A percentile compares a stretch with the other conserved stretches of the same genome.
Evolutionary conservation across 805 yeast species (phyloP).

Genomic region (Debaryomyces tyrocola): DNA sequence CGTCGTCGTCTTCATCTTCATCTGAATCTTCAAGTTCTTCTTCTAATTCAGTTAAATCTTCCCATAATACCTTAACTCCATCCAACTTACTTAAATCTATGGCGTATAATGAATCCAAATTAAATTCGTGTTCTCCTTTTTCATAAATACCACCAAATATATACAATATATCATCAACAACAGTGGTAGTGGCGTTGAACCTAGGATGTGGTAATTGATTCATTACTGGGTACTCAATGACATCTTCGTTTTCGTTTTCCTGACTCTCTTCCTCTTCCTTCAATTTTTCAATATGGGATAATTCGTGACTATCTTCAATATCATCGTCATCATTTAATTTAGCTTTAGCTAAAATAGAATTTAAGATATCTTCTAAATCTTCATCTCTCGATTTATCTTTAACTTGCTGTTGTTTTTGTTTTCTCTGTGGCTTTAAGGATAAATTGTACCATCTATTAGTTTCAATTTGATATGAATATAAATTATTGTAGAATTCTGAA

Average conservation of each 20-base stretch:
- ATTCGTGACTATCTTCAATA: conserved; percentile 41
- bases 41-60: conserved; percentile 63
- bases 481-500: conserved; percentile 77
- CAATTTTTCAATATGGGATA: conserved; percentile 36
- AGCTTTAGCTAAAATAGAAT: conserved; percentile 72
- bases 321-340: conserved; percentile 62
- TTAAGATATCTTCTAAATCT: conserved; percentile 79
- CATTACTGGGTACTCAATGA: conserved; percentile 55
- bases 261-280: conserved; percentile 38
- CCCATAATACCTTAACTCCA: conserved; percentile 90
- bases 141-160: conserved; percentile 93
- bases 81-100: conserved; percentile 84
- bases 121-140: conserved; percentile 79
- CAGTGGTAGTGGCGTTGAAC: conserved; percentile 83
- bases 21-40: conserved; percentile 59
- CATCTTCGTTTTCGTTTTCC: conserved; percentile 37
- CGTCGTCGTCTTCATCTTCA: conserved; percentile 52
- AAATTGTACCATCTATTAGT: conserved; percentile 85
- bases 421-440: conserved; percentile 60
- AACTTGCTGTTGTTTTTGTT: conserved; percentile 39
- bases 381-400: conserved; percentile 63
- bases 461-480: conserved; percentile 81
- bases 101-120: conserved; percentile 81
- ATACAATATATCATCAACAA: conserved; percentile 78
- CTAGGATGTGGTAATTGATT: conserved; percentile 81